These are phyloP conservation scores for Nicotiana benthamiana DNA, from an alignment of 257 asterid species.

Conservation along the genomic window DNA sequence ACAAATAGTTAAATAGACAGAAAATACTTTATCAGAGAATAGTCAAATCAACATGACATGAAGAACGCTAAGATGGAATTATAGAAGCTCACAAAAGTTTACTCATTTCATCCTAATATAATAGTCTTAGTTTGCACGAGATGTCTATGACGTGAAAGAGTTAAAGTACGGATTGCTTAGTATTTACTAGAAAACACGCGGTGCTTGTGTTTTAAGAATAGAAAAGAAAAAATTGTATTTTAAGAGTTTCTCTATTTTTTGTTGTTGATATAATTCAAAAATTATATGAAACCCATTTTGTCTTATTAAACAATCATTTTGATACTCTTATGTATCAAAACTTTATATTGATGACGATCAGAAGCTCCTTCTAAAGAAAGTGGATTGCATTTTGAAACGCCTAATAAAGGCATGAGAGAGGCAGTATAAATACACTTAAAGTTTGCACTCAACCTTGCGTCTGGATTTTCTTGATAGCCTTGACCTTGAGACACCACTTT, in stretches of 20 bases:
- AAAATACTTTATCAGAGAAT: not conserved
- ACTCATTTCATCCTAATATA: not conserved
- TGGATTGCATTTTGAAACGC: not conserved
- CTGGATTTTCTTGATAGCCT: conserved; percentile 26
- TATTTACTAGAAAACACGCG: not conserved
- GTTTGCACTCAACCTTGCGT: conserved; percentile 47
- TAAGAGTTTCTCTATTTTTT: not conserved
- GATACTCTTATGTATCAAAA: not conserved
- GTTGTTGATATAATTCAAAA: not conserved
- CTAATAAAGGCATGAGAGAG: not conserved
- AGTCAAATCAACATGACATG: not conserved
- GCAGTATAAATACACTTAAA: not conserved
- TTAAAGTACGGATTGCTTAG: not conserved
- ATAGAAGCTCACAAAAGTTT: not conserved
- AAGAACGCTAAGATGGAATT: not conserved
- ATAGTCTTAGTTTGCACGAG: not conserved
- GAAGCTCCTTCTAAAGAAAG: not conserved
- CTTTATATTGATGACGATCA: not conserved
- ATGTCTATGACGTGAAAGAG: not conserved
- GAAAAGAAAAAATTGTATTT: not conserved
- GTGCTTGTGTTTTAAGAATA: not conserved
- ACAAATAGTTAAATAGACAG: no score
- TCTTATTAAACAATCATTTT: not conserved
- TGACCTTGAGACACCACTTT: conserved; percentile 44
- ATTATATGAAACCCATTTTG: not conserved